Conservation (phyloP, 225 moss, liverwort and hornwort genomes). For the Lunularia cruciata region DNA sequence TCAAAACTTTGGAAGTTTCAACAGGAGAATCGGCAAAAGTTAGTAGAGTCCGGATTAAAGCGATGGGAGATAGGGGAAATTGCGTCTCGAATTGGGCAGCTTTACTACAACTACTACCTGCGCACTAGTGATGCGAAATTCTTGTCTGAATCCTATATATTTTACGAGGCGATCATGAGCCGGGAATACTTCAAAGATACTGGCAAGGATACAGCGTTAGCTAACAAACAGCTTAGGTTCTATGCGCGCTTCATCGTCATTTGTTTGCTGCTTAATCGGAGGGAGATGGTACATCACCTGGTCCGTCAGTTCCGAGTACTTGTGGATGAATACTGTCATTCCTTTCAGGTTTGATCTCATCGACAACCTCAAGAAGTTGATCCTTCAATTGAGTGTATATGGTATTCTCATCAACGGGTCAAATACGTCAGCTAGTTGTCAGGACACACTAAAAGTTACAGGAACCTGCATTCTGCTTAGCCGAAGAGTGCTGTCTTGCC, state of each 20-base stretch:
- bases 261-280: constrained; percentile 79
- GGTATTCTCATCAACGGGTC: background rate
- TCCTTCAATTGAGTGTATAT: background rate
- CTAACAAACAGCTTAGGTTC: constrained; percentile 92
- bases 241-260: constrained; percentile 96
- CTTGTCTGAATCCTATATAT: constrained; percentile 87
- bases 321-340: constrained; percentile 73
- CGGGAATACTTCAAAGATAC: constrained; percentile 98
- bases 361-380: background rate
- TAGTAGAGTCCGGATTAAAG: constrained; percentile 84
- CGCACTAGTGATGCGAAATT: constrained; percentile 97
- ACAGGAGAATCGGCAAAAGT: constrained; percentile 90
- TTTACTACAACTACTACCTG: constrained; percentile 96
- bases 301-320: constrained; percentile 76
- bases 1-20: constrained; percentile 98
- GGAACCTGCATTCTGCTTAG: too few relatives aligned
- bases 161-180: constrained; percentile 92
- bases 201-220: constrained; percentile 75
- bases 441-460: too few relatives aligned
- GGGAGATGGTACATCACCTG: constrained; percentile 77
- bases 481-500: background rate
- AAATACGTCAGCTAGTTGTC: too few relatives aligned
- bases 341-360: constrained; percentile 56
- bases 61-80: constrained; percentile 99
- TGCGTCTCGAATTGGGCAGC: constrained; percentile 93